These are phyloP conservation scores for Pichia paraexigua DNA, from an alignment of 805 yeast genomes.

Conservation along the genomic window DNA sequence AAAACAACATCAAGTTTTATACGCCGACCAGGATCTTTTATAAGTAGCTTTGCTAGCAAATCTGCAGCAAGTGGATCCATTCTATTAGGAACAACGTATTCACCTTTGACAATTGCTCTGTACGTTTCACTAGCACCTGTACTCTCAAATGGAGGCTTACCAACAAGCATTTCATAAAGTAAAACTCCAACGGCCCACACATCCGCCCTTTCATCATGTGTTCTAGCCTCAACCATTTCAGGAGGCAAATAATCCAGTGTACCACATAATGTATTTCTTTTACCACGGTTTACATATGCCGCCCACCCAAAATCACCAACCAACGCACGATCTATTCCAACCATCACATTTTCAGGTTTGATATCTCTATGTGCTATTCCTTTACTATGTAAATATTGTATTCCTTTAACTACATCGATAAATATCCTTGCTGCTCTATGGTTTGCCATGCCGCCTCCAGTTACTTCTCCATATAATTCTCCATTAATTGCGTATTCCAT, in stretches of 20 bases:
- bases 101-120: conserved; percentile 70
- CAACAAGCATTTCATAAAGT: conserved; percentile 78
- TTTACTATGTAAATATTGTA: conserved; percentile 67
- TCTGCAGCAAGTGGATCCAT: conserved; percentile 72
- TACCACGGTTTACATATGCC: conserved; percentile 40
- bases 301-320: conserved; percentile 97
- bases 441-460: neutral
- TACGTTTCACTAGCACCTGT: conserved; percentile 67
- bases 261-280: conserved; percentile 84
- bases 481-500: conserved; percentile 83
- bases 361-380: conserved; percentile 86
- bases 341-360: conserved; percentile 85
- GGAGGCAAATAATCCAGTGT: conserved; percentile 93
- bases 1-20: neutral
- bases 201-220: conserved; percentile 74
- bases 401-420: conserved; percentile 56
- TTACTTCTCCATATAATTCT: conserved; percentile 67
- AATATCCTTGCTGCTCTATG: neutral
- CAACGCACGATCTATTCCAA: conserved; percentile 49
- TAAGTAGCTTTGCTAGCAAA: conserved; percentile 52
- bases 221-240: conserved; percentile 81
- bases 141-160: conserved; percentile 90
- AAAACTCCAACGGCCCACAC: conserved; percentile 90
- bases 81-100: conserved; percentile 61
- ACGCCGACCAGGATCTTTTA: neutral